phyloP scores from a whole-genome alignment of 2,329 filamentous ascomycete genomes.

The Blumeria hordei region DNA sequence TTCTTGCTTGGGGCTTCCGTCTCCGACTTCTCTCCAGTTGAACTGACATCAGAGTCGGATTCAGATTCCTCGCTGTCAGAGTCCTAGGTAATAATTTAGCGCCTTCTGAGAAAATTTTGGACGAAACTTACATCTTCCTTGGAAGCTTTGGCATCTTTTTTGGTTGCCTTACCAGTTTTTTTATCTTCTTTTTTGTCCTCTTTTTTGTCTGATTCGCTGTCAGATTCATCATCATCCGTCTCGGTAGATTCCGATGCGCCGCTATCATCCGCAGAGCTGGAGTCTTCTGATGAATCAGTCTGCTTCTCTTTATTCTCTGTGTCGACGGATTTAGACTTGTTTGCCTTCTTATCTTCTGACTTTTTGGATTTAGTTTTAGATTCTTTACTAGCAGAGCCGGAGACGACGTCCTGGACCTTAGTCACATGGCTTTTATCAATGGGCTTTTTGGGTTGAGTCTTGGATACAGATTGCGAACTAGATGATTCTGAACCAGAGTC shows the following conservation, averaged over 20 bases:
- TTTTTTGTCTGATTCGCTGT: constrained; percentile 7
- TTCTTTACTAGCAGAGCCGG: not conserved
- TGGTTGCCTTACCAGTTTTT: not conserved
- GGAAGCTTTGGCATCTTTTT: not conserved
- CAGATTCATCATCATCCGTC: constrained; percentile 7
- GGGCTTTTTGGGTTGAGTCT: not conserved
- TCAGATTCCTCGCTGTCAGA: constrained; percentile 4
- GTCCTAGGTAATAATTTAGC: not conserved
- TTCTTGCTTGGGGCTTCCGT: constrained; percentile 25
- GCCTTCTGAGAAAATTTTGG: not conserved
- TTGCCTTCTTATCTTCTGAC: not conserved
- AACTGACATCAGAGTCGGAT: constrained; percentile 9
- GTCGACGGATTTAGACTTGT: constrained; percentile 8
- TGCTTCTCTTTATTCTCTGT: no score
- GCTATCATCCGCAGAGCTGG: constrained; percentile 12
- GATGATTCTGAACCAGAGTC: not conserved
- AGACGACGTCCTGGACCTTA: not conserved
- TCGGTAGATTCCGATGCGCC: constrained; percentile 10
- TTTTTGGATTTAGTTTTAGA: not conserved
- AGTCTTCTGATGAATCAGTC: constrained; percentile 6
- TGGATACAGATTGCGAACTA: not conserved
- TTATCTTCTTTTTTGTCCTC: constrained; percentile 4
- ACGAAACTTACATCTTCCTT: not conserved
- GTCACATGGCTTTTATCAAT: not conserved
- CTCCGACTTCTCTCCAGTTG: constrained; percentile 5